Percentiles rank a stretch among this genome's conserved stretches.
Conservation (phyloP, 2,329 filamentous ascomycete genomes). For the Akanthomyces uredinophilus region DNA sequence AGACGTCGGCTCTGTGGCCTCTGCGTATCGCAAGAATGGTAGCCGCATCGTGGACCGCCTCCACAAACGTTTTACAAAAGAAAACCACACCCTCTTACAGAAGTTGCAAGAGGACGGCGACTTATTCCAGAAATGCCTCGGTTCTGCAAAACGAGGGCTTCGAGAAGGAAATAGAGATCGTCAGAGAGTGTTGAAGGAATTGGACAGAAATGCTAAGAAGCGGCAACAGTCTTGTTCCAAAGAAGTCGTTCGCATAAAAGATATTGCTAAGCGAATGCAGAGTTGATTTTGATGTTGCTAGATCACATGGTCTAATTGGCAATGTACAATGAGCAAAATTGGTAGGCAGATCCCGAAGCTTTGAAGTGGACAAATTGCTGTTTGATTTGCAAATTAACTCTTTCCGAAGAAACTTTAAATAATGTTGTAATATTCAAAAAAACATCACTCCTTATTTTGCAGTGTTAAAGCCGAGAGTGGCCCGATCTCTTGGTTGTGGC, state of each 20-base stretch:
- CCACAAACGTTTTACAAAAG: not conserved
- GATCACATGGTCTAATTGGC: not conserved
- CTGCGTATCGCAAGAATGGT: conserved; percentile 4
- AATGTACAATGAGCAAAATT: not conserved
- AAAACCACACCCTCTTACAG: not conserved
- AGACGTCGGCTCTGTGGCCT: not conserved
- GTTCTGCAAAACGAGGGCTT: not conserved
- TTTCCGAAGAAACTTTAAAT: too few relatives aligned
- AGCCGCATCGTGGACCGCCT: not conserved
- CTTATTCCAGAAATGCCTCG: not conserved
- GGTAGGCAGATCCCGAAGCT: too few relatives aligned
- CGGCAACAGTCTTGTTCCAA: not conserved
- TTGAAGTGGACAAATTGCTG: too few relatives aligned
- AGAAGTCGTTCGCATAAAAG: not conserved
- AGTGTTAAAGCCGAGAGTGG: too few relatives aligned
- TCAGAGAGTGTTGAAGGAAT: conserved; percentile 1
- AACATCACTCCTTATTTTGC: too few relatives aligned
- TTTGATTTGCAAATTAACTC: too few relatives aligned
- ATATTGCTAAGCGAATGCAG: not conserved
- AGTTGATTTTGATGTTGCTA: not conserved
- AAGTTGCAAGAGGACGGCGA: not conserved
- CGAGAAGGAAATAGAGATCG: conserved; percentile 1
- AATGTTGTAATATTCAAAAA: too few relatives aligned
- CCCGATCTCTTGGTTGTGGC: too few relatives aligned
- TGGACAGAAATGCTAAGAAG: not conserved